These are phyloP conservation scores for Serendipita vermifera DNA, from an alignment of 768 basidiomycete genomes.

Conservation along the genomic window DNA sequence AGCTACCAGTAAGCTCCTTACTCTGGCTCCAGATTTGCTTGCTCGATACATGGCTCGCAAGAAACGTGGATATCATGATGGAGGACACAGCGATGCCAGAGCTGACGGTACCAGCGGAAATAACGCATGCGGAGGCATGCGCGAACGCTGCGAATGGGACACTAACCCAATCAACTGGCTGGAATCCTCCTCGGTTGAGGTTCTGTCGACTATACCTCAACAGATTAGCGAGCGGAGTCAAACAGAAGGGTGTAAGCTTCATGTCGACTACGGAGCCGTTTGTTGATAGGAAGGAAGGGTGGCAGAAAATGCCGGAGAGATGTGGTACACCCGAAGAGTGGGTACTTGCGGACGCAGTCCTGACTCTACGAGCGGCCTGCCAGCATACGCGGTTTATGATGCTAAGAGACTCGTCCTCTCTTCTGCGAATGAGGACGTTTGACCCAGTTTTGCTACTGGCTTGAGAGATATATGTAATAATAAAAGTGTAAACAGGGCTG, in stretches of 20 bases:
- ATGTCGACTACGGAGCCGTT: background rate
- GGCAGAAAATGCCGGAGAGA: background rate
- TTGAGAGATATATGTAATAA: too few relatives aligned
- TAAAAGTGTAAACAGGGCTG: too few relatives aligned
- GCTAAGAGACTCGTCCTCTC: background rate
- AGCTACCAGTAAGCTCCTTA: slow-evolving; percentile 13
- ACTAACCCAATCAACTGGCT: background rate
- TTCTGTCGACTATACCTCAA: slow-evolving; percentile 5
- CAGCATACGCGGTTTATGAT: slow-evolving; percentile 5
- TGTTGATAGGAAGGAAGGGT: background rate
- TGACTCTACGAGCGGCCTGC: background rate
- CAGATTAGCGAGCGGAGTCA: background rate
- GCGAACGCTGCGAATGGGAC: background rate
- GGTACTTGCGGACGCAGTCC: slow-evolving; percentile 1
- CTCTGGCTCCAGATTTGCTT: slow-evolving; percentile 18
- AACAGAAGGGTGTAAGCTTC: background rate
- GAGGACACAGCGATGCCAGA: slow-evolving; percentile 1
- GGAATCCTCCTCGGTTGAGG: background rate
- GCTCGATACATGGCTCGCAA: slow-evolving; percentile 19
- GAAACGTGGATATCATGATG: slow-evolving; percentile 15
- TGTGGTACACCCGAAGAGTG: background rate
- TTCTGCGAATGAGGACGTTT: background rate
- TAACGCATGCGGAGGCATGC: background rate
- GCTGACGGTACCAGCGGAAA: background rate
- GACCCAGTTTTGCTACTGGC: background rate